phyloP scores from a whole-genome alignment of 148 eudicot genomes.

The Rhododendron kiyosumense region DNA sequence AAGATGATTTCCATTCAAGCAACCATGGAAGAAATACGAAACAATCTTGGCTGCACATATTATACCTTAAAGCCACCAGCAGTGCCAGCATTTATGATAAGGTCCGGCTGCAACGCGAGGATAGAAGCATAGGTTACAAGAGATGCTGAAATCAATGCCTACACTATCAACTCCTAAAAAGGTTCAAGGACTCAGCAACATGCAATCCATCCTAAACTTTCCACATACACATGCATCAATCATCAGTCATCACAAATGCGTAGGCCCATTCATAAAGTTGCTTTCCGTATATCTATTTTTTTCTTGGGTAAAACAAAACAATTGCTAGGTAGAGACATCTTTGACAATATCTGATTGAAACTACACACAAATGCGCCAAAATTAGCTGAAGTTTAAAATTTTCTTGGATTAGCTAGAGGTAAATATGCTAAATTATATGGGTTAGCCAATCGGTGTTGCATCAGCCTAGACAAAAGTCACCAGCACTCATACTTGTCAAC shows the following conservation, averaged over 20 bases:
- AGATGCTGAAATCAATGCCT: constrained; percentile 79
- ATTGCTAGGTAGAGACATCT: neutral
- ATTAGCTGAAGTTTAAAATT: neutral
- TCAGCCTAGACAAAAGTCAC: neutral
- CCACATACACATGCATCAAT: neutral
- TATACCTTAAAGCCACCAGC: constrained; percentile 93
- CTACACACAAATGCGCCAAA: neutral
- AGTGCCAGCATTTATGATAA: constrained; percentile 94
- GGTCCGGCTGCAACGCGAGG: constrained; percentile 83
- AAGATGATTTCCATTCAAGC: neutral
- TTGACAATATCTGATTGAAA: neutral
- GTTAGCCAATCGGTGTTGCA: neutral
- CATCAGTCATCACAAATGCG: neutral
- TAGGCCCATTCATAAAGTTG: neutral
- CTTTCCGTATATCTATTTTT: neutral
- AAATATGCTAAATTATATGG: neutral
- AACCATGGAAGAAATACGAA: neutral
- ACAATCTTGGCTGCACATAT: neutral
- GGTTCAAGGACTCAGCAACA: constrained; percentile 6
- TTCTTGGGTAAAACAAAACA: neutral
- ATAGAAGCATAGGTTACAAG: constrained; percentile 86
- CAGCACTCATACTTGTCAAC: neutral
- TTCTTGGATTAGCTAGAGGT: neutral
- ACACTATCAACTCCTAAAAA: constrained; percentile 81
- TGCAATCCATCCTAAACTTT: constrained; percentile 1